Evolutionary conservation across 768 basidiomycete genomes (phyloP).

Genomic region (Paxillus ammoniavirescens): DNA sequence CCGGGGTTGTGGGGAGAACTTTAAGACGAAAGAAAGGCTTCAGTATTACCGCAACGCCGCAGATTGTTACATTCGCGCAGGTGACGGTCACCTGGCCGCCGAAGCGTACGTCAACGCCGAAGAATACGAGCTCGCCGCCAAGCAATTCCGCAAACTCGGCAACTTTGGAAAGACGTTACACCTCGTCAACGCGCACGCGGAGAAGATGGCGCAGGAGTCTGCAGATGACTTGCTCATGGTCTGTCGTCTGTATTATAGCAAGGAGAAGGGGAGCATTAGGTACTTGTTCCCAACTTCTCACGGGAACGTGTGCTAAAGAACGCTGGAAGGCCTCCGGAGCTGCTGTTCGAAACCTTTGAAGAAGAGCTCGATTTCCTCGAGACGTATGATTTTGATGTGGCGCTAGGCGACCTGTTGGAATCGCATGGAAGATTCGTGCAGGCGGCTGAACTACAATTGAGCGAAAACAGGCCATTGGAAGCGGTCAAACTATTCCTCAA

Average conservation of each 20-base stretch:
- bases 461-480: constrained; percentile 43
- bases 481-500: constrained; percentile 47
- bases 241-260: no score
- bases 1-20: constrained; percentile 37
- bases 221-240: no score
- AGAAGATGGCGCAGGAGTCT: no score
- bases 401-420: constrained; percentile 45
- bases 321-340: constrained; percentile 47
- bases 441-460: constrained; percentile 54
- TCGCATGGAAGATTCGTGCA: constrained; percentile 41
- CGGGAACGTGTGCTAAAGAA: no score
- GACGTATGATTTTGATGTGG: constrained; percentile 48
- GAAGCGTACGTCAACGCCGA: constrained; percentile 39
- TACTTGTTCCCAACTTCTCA: no score
- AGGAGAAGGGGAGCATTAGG: no score
- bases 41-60: constrained; percentile 45
- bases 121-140: constrained; percentile 44
- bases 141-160: constrained; percentile 40
- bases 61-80: constrained; percentile 44
- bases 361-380: constrained; percentile 58
- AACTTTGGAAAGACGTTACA: no score
- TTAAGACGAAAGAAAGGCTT: constrained; percentile 21
- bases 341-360: constrained; percentile 49
- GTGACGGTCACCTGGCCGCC: constrained; percentile 43
- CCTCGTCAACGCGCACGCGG: no score